A percentile compares a stretch with the other conserved stretches of the same genome.
Evolutionary conservation across 2,329 filamentous ascomycete species (phyloP).

Genomic region (Penicillium sp.): DNA sequence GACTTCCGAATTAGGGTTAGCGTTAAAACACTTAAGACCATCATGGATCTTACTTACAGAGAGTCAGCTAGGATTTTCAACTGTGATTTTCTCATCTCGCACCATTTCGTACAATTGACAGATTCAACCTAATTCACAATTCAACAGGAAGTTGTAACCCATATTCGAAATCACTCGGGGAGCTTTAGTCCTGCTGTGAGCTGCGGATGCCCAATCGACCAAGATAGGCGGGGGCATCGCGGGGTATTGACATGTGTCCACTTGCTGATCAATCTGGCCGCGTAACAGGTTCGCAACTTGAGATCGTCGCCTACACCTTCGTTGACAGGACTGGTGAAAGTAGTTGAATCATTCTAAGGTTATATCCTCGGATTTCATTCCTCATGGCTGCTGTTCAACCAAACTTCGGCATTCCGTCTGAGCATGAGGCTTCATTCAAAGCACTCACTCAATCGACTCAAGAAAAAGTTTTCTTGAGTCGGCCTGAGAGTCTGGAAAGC

Average conservation of each 20-base stretch:
- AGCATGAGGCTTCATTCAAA: background rate
- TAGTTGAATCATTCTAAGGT: background rate
- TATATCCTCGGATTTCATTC: background rate
- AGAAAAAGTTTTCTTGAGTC: conserved; percentile 8
- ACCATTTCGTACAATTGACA: too few relatives aligned
- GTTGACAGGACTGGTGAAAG: background rate
- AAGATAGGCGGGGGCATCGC: background rate
- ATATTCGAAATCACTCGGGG: background rate
- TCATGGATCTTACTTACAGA: too few relatives aligned
- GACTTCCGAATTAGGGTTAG: too few relatives aligned
- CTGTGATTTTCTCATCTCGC: too few relatives aligned
- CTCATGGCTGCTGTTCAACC: background rate
- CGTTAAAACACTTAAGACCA: too few relatives aligned
- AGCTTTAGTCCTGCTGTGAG: background rate
- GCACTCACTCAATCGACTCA: background rate
- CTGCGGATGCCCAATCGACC: background rate
- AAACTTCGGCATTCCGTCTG: background rate
- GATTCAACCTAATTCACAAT: background rate
- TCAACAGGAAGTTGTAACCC: background rate
- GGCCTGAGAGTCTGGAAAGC: conserved; percentile 5
- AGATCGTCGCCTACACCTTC: background rate
- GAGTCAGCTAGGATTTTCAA: too few relatives aligned
- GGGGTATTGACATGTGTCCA: background rate
- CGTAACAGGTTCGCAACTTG: background rate
- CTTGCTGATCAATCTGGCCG: background rate